Evolutionary conservation across 768 basidiomycete genomes (phyloP), one percentile per base, ranked within the genome.

Genomic region (Gloeopeniophorella convolvens): DNA sequence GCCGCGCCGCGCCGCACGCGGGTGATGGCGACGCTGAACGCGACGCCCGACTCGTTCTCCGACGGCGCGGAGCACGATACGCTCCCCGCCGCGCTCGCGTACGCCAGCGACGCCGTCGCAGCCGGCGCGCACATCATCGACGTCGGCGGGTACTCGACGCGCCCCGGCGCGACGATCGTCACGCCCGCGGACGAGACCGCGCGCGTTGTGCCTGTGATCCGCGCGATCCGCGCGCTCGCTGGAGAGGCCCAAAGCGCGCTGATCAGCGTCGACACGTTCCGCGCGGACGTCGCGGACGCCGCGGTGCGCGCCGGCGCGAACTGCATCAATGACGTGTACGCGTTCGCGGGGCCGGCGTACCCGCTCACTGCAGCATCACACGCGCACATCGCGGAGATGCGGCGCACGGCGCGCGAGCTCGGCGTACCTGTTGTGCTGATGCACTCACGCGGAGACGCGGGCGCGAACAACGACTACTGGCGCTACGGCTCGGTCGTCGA

Each of bases 11-110:
- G 56, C 0, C 76, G 72, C 59, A 85, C 89, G 1, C 75, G 78
- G 48, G 63, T 97, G 50, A 97, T 98, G 95, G 85, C 85, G 0
- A 96, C 89, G 1, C 76, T 99, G 49, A 97, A 98, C 63, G 77
- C 77, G 5, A 97, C 95, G 0, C 94, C 95, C 2, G 95, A 99
- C 67, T 96, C 94, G 0, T 97, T 97, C 68, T 97, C 94, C 0
- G 93, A 97, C 55, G 92, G 92, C 9, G 74, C 81, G 1, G 62
- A 66, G 16, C 72, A 85, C 63, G 71, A 75, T 54, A 74, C 73
- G 0, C 56, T 82, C 10, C 57, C 73, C 0, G 63, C 72, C 9
- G 87, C 85, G 0, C 60, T 91, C 13, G 59, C 62, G 3, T 86
- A 84, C 54, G 70, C 74, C 0, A 54, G 61, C 3, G 43, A 68